A percentile compares a stretch with the other conserved stretches of the same genome.
phyloP scores from a whole-genome alignment of 2,329 filamentous ascomycete genomes.

The Talaromyces atroroseus region DNA sequence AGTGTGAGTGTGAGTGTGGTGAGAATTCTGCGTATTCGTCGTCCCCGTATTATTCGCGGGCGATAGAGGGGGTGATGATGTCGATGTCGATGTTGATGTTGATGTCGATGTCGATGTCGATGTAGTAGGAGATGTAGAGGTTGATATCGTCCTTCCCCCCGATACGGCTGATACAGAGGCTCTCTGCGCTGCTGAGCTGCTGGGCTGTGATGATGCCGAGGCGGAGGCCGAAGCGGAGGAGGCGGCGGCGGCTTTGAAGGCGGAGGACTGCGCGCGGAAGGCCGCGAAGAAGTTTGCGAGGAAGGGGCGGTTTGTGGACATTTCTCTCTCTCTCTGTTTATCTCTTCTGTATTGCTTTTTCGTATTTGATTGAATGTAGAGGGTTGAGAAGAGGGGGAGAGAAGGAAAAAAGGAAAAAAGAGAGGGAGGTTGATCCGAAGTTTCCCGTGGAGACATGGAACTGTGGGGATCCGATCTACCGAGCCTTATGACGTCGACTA shows the following conservation, averaged over 20 bases:
- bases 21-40: slow-evolving; percentile 15
- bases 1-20: slow-evolving; percentile 1
- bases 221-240: no score
- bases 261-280: slow-evolving; percentile 57
- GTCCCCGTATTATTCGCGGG: no score
- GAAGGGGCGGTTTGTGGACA: slow-evolving; percentile 63
- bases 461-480: neutral
- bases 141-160: neutral
- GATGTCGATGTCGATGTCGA: slow-evolving; percentile 15
- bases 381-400: neutral
- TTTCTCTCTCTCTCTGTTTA: neutral
- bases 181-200: slow-evolving; percentile 19
- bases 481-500: slow-evolving; percentile 5
- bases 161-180: no score
- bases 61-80: slow-evolving; percentile 35
- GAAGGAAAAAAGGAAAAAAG: neutral
- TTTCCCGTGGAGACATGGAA: slow-evolving; percentile 1
- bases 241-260: slow-evolving; percentile 49
- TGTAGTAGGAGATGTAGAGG: neutral
- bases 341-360: no score
- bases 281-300: slow-evolving; percentile 63
- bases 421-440: neutral
- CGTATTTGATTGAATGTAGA: neutral
- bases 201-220: slow-evolving; percentile 35
- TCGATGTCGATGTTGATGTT: slow-evolving; percentile 21